Percentiles rank a stretch among this genome's conserved stretches.
Evolutionary conservation across 768 basidiomycete genomes (phyloP).

Genomic region (Mycena sanguinolenta): DNA sequence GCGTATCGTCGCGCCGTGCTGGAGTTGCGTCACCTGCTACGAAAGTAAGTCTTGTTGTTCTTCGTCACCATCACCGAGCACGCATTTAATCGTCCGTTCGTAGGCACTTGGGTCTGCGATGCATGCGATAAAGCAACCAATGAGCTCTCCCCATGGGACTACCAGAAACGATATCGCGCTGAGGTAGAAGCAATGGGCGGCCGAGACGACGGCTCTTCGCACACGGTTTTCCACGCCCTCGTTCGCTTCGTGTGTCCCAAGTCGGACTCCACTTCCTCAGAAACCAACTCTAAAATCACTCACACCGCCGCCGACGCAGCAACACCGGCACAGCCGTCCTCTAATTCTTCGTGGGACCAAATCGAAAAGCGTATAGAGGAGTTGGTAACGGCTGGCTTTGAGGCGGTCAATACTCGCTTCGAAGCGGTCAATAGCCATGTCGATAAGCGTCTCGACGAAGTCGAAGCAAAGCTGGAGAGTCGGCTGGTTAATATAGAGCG

Average conservation of each 20-base stretch:
- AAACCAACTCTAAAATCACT: no score
- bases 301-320: neutral
- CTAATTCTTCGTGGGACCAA: slow-evolving; percentile 28
- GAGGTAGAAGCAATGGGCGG: neutral
- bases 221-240: slow-evolving; percentile 15
- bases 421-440: slow-evolving; percentile 7
- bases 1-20: slow-evolving; percentile 9
- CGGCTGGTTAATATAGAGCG: slow-evolving; percentile 26
- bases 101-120: slow-evolving; percentile 27
- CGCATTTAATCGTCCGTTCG: neutral
- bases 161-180: slow-evolving; percentile 13
- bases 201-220: neutral
- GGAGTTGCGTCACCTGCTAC: slow-evolving; percentile 23
- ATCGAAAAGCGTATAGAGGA: slow-evolving; percentile 19
- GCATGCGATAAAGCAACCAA: slow-evolving; percentile 19
- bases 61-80: no score
- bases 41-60: neutral
- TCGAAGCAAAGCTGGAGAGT: slow-evolving; percentile 16
- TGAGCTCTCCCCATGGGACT: slow-evolving; percentile 18
- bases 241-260: slow-evolving; percentile 2
- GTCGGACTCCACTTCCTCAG: no score
- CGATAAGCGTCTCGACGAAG: slow-evolving; percentile 14
- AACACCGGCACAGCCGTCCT: no score
- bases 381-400: slow-evolving; percentile 16
- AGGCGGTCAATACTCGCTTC: no score